Percentiles rank a stretch among this genome's conserved stretches.
Conservation (phyloP, 352 stramenopile genomes). For the Pythium grandisporangium region DNA sequence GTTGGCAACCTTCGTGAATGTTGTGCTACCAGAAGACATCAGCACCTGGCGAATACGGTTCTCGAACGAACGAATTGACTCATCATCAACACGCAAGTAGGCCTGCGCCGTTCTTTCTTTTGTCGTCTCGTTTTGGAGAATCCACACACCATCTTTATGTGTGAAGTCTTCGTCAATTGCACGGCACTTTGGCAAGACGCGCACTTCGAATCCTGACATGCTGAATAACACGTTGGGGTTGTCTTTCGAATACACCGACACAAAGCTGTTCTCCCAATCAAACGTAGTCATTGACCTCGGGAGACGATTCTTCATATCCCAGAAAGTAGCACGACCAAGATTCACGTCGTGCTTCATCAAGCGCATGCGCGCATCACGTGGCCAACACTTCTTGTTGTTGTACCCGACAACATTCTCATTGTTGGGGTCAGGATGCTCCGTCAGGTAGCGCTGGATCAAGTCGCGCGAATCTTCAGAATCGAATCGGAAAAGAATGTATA, state of each 20-base stretch:
- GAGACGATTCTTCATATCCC: conserved; percentile 99
- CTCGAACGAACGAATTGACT: conserved; percentile 95
- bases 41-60: conserved; percentile 99
- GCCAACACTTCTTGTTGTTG: conserved; percentile 99
- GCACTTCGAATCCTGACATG: conserved; percentile 99
- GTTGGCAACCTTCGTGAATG: conserved; percentile 99
- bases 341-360: conserved; percentile 99
- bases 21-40: conserved; percentile 99
- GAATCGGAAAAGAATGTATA: conserved; percentile 99
- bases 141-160: conserved; percentile 99
- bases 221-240: conserved; percentile 99
- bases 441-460: conserved; percentile 99
- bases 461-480: conserved; percentile 97
- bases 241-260: conserved; percentile 99
- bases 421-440: conserved; percentile 99
- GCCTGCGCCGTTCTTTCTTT: conserved; percentile 99
- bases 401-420: conserved; percentile 99
- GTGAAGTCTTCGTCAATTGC: conserved; percentile 89
- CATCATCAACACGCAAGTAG: conserved; percentile 95
- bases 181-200: conserved; percentile 90
- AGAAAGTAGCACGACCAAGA: conserved; percentile 98
- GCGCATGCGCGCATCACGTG: conserved; percentile 98
- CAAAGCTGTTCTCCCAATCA: conserved; percentile 99
- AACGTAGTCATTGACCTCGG: conserved; percentile 97
- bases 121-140: conserved; percentile 98